phyloP scores from a whole-genome alignment of 257 asterid genomes.

The Ophiorrhiza pumila region DNA sequence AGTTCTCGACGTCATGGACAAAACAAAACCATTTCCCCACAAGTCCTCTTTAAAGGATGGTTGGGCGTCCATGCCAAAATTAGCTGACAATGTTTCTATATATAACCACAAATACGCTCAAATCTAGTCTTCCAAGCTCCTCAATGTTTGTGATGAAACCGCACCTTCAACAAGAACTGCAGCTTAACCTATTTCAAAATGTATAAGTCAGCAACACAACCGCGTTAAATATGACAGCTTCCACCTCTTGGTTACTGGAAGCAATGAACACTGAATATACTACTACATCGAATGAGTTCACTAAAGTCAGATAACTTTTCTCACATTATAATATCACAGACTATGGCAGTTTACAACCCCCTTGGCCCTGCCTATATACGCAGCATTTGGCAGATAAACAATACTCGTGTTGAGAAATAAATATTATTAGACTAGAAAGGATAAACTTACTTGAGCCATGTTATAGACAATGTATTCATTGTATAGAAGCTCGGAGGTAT shows the following conservation, averaged over 20 bases:
- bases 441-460: slow-evolving; percentile 70
- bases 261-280: not conserved
- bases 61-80: slow-evolving; percentile 3
- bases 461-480: slow-evolving; percentile 90
- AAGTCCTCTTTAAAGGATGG: not conserved
- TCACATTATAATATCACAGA: not conserved
- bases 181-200: slow-evolving; percentile 73
- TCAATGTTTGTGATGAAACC: slow-evolving; percentile 83
- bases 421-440: not conserved
- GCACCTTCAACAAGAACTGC: slow-evolving; percentile 92
- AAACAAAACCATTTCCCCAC: slow-evolving; percentile 3
- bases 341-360: not conserved
- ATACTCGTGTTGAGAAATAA: not conserved
- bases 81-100: not conserved
- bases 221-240: not conserved
- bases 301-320: not conserved
- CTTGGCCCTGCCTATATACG: not conserved
- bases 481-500: slow-evolving; percentile 78
- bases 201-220: slow-evolving; percentile 1
- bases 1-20: not conserved
- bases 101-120: not conserved
- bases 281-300: not conserved
- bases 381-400: too few species aligned
- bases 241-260: not conserved
- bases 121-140: not conserved